These are phyloP conservation scores for Pleurotus giganteus DNA, from an alignment of 768 basidiomycete species.

Conservation along the genomic window DNA sequence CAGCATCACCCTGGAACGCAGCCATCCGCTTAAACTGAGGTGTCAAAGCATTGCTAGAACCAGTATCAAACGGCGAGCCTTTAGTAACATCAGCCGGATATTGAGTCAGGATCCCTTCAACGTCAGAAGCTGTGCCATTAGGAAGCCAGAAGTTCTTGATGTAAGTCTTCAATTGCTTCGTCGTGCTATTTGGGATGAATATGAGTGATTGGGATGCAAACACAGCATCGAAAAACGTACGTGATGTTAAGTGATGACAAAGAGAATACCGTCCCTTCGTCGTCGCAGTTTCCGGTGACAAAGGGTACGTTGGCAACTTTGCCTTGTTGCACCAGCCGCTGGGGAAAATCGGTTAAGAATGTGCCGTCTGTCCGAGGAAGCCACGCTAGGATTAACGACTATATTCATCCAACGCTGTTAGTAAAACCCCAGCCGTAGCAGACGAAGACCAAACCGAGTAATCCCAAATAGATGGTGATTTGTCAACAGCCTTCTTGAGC, in stretches of 20 bases:
- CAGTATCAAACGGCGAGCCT: slow-evolving; percentile 56
- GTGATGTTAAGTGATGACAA: slow-evolving; percentile 25
- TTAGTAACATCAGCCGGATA: slow-evolving; percentile 39
- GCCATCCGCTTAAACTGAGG: slow-evolving; percentile 52
- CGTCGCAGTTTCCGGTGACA: slow-evolving; percentile 36
- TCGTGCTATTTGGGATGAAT: slow-evolving; percentile 17
- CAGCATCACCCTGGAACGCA: slow-evolving; percentile 46
- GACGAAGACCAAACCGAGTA: slow-evolving; percentile 30
- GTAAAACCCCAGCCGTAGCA: neutral
- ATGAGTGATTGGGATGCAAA: neutral
- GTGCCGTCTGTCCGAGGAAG: slow-evolving; percentile 47
- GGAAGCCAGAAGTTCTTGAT: slow-evolving; percentile 24
- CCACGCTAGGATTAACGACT: slow-evolving; percentile 48
- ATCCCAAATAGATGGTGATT: slow-evolving; percentile 33
- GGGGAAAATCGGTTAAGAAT: slow-evolving; percentile 45
- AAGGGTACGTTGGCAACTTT: slow-evolving; percentile 48
- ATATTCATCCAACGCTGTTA: neutral
- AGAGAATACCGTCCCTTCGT: slow-evolving; percentile 38
- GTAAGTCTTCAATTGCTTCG: slow-evolving; percentile 23
- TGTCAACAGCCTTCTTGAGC: slow-evolving; percentile 38
- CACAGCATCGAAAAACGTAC: slow-evolving; percentile 13
- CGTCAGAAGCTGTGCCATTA: slow-evolving; percentile 22
- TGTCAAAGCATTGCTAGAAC: slow-evolving; percentile 37
- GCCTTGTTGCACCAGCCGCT: slow-evolving; percentile 38
- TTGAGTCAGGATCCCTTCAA: slow-evolving; percentile 26